Evolutionary conservation across 2,329 filamentous ascomycete species (phyloP), one percentile per base, ranked within the genome.

Genomic region (Gyromitra esculenta): DNA sequence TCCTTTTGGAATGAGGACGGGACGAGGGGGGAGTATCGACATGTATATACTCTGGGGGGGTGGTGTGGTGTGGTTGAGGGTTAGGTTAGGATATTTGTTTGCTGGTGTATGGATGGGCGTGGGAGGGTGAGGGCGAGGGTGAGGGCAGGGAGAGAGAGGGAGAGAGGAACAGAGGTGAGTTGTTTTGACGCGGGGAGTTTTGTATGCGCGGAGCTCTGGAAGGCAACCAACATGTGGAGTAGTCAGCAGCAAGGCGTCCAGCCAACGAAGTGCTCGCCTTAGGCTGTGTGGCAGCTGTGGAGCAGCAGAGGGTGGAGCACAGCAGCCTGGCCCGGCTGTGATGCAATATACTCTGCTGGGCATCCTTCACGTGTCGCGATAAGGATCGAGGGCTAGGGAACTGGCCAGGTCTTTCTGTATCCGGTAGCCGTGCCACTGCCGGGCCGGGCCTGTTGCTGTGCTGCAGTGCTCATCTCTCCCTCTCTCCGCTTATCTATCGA

Each of bases 391-490:
- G 57, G 35, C 25, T 60, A 41, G 56, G 56, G 9, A 37, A 15
- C 3, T 39, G 7, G 15, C 7, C 6, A 18, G 50, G n/a, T 54
- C n/a, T 54, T 59, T 62, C 59, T 62, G 43, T 62, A 25, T 43
- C 65, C 50, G 50, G 21, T 45, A 45, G 11, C 25, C 50, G 50
- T 37, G 52, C 35, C 37, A 39, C 39, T 21, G 13, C 41, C 15
- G 11, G 45, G 1, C 54, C 56, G 45, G 21, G 57, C 66, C 43
- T 21, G 18, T 85, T 85, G 72, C 80, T 82, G 25, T 21, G 57
- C 82, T 85, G 18, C 18, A 21, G 18, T 21, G 59, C 83, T 85
- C 59, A 79, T 85, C 70, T 85, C 85, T 39, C 85, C 84, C 15
- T 85, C 37, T 85, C 85, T 15, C 1, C 85, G 84, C 31, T 73